Evolutionary conservation across 2,329 filamentous ascomycete genomes (phyloP).

Genomic region (Emericellopsis atlantica): DNA sequence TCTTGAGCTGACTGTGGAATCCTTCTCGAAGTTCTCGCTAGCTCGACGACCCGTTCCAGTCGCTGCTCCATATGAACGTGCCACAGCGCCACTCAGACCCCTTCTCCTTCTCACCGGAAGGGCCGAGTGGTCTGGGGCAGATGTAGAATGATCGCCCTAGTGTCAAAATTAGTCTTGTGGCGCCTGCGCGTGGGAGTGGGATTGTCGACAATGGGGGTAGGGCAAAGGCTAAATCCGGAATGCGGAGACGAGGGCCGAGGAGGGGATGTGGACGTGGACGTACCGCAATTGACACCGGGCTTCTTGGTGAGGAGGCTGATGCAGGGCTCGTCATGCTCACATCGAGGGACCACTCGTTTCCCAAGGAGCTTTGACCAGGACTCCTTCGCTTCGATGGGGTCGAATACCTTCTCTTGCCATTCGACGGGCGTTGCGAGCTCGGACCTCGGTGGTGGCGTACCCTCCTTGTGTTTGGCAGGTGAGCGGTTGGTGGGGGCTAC

Average conservation of each 20-base stretch:
- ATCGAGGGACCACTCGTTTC: conserved; percentile 61
- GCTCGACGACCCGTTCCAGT: conserved; percentile 28
- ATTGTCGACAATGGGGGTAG: background rate
- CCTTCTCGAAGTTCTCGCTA: no score
- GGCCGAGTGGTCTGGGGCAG: conserved; percentile 63
- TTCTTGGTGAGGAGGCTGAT: conserved; percentile 80
- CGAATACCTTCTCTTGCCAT: conserved; percentile 34
- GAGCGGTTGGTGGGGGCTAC: background rate
- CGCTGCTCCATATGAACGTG: conserved; percentile 65
- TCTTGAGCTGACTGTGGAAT: no score
- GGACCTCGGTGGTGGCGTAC: background rate
- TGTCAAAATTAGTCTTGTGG: conserved; percentile 7
- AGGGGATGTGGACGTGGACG: conserved; percentile 11
- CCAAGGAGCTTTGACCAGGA: conserved; percentile 78
- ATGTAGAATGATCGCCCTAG: conserved; percentile 51
- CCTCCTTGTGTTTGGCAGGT: background rate
- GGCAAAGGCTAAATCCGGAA: background rate
- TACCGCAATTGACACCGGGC: conserved; percentile 67
- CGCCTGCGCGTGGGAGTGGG: background rate
- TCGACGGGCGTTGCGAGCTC: background rate
- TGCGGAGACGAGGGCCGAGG: background rate
- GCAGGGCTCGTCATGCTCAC: conserved; percentile 83
- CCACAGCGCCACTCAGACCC: conserved; percentile 78
- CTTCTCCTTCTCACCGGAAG: conserved; percentile 72
- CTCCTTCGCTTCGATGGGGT: conserved; percentile 63